These are phyloP conservation scores for Lentinula sp. DNA, from an alignment of 768 basidiomycete genomes.

Conservation along the genomic window DNA sequence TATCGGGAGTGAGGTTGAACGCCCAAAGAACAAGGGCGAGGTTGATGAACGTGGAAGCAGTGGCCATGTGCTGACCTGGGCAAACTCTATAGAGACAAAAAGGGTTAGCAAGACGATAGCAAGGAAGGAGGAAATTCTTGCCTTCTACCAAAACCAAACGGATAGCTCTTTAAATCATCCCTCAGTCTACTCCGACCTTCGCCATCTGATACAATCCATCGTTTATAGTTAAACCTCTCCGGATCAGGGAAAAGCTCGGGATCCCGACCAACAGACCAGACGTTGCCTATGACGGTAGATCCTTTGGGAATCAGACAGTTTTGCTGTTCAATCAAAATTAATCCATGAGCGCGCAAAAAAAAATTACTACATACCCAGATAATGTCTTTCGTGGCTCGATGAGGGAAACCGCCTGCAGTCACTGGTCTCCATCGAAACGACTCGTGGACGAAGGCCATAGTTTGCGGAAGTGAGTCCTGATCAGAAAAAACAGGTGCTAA, in stretches of 20 bases:
- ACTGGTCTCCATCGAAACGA: constrained; percentile 46
- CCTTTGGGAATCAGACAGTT: constrained; percentile 50
- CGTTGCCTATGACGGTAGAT: constrained; percentile 52
- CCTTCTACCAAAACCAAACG: constrained; percentile 58
- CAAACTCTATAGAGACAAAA: constrained; percentile 29
- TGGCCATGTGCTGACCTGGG: constrained; percentile 58
- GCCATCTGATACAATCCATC: constrained; percentile 47
- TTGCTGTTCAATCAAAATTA: constrained; percentile 19
- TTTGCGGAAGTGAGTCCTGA: constrained; percentile 34
- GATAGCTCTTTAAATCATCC: constrained; percentile 47
- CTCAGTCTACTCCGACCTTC: constrained; percentile 36
- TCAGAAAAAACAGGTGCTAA: constrained; percentile 29
- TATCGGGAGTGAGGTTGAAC: constrained; percentile 50
- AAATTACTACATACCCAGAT: constrained; percentile 38
- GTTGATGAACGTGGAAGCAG: constrained; percentile 54
- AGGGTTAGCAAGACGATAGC: not conserved
- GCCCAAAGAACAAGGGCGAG: constrained; percentile 61
- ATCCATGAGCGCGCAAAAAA: not conserved
- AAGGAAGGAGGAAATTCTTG: not conserved
- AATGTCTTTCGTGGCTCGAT: constrained; percentile 60
- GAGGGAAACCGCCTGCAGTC: constrained; percentile 50
- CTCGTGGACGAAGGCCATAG: constrained; percentile 45
- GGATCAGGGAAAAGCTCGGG: constrained; percentile 54
- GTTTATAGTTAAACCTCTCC: constrained; percentile 49
- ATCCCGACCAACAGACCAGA: constrained; percentile 43